Evolutionary conservation across 2,329 filamentous ascomycete genomes (phyloP).

Genomic region (Cadophora luteo-olivacea): DNA sequence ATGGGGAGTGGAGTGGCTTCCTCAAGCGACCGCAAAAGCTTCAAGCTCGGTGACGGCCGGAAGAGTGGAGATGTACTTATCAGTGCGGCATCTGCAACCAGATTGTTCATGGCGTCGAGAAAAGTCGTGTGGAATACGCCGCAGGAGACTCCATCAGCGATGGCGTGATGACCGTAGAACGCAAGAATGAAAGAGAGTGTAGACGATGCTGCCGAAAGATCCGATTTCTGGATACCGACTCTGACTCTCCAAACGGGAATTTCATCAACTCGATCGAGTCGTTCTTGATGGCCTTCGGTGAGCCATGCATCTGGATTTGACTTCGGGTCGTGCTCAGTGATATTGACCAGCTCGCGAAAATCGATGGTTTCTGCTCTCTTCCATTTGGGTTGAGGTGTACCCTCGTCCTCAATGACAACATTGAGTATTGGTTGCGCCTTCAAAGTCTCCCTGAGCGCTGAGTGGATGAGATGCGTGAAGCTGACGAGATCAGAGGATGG

Average conservation of each 20-base stretch:
- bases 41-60: conserved; percentile 39
- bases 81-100: conserved; percentile 25
- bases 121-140: conserved; percentile 58
- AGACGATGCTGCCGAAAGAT: background rate
- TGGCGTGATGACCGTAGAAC: conserved; percentile 59
- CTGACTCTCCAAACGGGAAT: conserved; percentile 32
- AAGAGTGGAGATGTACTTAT: conserved; percentile 23
- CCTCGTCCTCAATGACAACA: conserved; percentile 32
- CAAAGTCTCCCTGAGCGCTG: conserved; percentile 23
- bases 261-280: conserved; percentile 24
- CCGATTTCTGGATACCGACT: conserved; percentile 16
- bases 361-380: conserved; percentile 26
- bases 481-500: background rate
- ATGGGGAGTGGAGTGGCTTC: conserved; percentile 39
- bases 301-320: conserved; percentile 27
- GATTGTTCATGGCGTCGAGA: conserved; percentile 50
- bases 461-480: conserved; percentile 29
- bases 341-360: conserved; percentile 28
- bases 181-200: conserved; percentile 42
- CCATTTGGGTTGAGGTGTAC: conserved; percentile 28
- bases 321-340: conserved; percentile 25
- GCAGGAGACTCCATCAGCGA: conserved; percentile 58
- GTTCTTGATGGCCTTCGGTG: conserved; percentile 22
- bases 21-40: conserved; percentile 34
- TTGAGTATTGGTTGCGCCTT: conserved; percentile 32